Base-by-base conservation (phyloP, 768 basidiomycete genomes). In the Myochromella boudieri region DNA sequence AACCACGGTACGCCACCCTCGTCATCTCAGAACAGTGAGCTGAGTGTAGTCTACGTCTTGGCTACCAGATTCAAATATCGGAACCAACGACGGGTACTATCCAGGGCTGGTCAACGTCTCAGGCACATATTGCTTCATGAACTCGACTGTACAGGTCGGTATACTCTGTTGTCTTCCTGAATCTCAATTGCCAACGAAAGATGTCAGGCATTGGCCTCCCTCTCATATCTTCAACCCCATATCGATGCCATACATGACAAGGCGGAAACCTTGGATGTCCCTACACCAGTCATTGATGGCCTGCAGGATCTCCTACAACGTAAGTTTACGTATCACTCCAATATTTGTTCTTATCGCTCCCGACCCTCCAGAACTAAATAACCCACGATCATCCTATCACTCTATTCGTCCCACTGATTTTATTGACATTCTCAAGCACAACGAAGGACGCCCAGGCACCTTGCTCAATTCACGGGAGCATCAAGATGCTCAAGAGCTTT, bases 401-500 rank as follows among this genome's bases (percentile, higher is more conserved):
- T 75, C 87, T 24, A 73, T 93, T 25, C 81, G 91, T 1, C 93
- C 92, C 0, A 61, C 81, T 36, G 75, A 76, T 28, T 81, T 95
- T 47, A 87, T 95, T 37, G 65, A 76, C 14, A 86, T 84, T 3
- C 76, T 95, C 24, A 62, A 71, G 17, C 74, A 77, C 50, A 69
- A 77, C 28, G 65, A 72, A 26, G 77, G 77, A 40, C 78, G 77
- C 52, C 60, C 72, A 52, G 77, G 77, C 55, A 76, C 85, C 0
- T 75, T 93, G 9, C 85, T 95, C 65, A 81, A 82, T 54, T 92
- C 92, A 1, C 84, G 91, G 10, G 93, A 97, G 62, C 95, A 98
- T 63, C 95, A 98, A 69, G 95, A 98, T 63, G 95, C 95, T 4
- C 95, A 98, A 60, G 95, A 98, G 62, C 77, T 98, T n/a, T 97